A percentile compares a stretch with the other conserved stretches of the same genome.
Evolutionary conservation across 129 eudicot genomes (phyloP).

Genomic region (Gnaphalium uliginosum): DNA sequence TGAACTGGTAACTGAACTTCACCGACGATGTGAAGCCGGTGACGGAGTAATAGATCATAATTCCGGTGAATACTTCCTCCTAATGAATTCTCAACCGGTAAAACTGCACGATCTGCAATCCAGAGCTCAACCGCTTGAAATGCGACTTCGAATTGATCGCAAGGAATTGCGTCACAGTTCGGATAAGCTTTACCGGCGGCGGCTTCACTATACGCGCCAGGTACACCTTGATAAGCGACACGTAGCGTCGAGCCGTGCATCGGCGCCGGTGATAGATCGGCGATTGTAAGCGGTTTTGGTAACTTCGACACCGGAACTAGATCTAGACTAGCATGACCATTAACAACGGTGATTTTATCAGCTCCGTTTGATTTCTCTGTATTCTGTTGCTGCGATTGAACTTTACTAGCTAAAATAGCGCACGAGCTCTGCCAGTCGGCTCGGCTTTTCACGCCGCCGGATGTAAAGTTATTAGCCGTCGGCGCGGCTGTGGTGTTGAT

Average conservation of each 20-base stretch:
- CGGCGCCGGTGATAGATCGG: slow-evolving; percentile 90
- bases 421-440: slow-evolving; percentile 97
- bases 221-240: slow-evolving; percentile 94
- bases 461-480: slow-evolving; percentile 23
- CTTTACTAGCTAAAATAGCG: slow-evolving; percentile 85
- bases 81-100: slow-evolving; percentile 86
- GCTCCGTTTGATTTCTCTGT: slow-evolving; percentile 43
- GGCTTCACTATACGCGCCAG: slow-evolving; percentile 97
- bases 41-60: slow-evolving; percentile 89
- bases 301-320: slow-evolving; percentile 58
- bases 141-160: slow-evolving; percentile 97
- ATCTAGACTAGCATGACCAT: slow-evolving; percentile 57
- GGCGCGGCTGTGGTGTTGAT: slow-evolving; percentile 22
- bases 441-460: slow-evolving; percentile 49
- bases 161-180: slow-evolving; percentile 83
- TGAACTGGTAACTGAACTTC: slow-evolving; percentile 89
- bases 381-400: slow-evolving; percentile 61
- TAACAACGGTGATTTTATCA: slow-evolving; percentile 51
- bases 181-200: slow-evolving; percentile 98
- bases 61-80: slow-evolving; percentile 98
- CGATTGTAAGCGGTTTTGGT: slow-evolving; percentile 70
- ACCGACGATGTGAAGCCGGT: slow-evolving; percentile 92
- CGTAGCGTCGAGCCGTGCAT: slow-evolving; percentile 86
- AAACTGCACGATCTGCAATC: slow-evolving; percentile 90
- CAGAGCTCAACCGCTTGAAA: slow-evolving; percentile 94